Conservation (phyloP, 208 protist genomes). For the Wallacemonas sp. region DNA sequence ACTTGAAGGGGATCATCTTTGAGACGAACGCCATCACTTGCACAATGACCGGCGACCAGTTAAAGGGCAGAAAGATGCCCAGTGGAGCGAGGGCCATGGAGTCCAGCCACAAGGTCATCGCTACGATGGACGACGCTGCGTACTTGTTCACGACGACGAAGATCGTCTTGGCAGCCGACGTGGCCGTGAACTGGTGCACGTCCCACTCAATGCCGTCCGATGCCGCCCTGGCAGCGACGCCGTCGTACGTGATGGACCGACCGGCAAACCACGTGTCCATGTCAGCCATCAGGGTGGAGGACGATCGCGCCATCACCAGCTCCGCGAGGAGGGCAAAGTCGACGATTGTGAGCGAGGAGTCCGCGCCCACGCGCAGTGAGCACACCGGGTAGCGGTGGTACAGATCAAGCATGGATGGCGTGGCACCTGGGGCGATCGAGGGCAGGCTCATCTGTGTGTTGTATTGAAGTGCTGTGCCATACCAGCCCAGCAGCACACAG, state of each 20-base stretch:
- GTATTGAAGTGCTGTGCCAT: conserved; percentile 49
- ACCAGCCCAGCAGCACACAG: conserved; percentile 66
- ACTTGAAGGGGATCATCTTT: conserved; percentile 42
- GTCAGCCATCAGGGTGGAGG: conserved; percentile 26
- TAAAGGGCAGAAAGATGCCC: conserved; percentile 57
- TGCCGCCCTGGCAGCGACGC: conserved; percentile 24
- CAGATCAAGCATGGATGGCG: conserved; percentile 23
- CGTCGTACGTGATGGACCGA: conserved; percentile 38
- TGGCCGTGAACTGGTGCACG: conserved; percentile 42
- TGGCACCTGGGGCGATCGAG: neutral
- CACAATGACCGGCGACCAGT: conserved; percentile 49
- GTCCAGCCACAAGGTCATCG: conserved; percentile 61
- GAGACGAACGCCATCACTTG: conserved; percentile 56
- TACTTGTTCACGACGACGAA: conserved; percentile 55
- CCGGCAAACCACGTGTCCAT: conserved; percentile 63
- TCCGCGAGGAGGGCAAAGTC: conserved; percentile 65
- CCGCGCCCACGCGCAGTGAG: conserved; percentile 34
- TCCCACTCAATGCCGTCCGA: conserved; percentile 33
- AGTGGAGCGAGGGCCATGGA: conserved; percentile 63
- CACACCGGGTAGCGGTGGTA: conserved; percentile 80
- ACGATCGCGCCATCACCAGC: conserved; percentile 30
- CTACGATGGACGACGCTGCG: conserved; percentile 48
- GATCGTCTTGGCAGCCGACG: conserved; percentile 29
- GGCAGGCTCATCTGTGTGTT: conserved; percentile 36
- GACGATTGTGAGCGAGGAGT: conserved; percentile 32